Conservation (phyloP, 140 eudicot species). For the Erigeron philadelphicus region DNA sequence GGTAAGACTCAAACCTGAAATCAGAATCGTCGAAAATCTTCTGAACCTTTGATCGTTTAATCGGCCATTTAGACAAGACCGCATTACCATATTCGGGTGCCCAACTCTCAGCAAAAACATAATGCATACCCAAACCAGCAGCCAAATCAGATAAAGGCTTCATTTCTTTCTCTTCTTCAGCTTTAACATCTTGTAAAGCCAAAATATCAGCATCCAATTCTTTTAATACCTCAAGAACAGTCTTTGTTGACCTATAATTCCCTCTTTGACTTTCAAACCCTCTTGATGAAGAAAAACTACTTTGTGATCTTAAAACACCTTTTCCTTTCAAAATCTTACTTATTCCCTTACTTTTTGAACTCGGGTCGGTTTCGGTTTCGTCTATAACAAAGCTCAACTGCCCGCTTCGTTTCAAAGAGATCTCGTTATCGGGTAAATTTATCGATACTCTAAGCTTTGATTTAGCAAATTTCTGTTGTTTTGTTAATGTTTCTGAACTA, state of each 20-base stretch:
- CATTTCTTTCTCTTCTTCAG: conserved; percentile 89
- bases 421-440: conserved; percentile 90
- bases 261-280: conserved; percentile 36
- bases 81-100: conserved; percentile 98
- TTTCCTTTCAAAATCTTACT: conserved; percentile 51
- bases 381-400: conserved; percentile 33
- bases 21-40: conserved; percentile 85
- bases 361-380: conserved; percentile 32
- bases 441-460: conserved; percentile 85
- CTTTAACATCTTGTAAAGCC: conserved; percentile 94
- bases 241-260: conserved; percentile 38
- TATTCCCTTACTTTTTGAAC: conserved; percentile 25
- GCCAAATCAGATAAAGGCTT: conserved; percentile 87
- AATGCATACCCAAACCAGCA: conserved; percentile 87
- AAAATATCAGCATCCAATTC: conserved; percentile 85
- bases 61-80: conserved; percentile 85
- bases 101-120: conserved; percentile 97
- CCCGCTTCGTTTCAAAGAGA: conserved; percentile 64
- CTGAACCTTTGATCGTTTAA: conserved; percentile 69
- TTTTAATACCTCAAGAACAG: conserved; percentile 68
- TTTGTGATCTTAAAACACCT: conserved; percentile 42
- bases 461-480: conserved; percentile 56
- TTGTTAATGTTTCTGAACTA: conserved; percentile 31
- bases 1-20: conserved; percentile 64
- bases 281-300: conserved; percentile 35